A percentile compares a stretch with the other conserved stretches of the same genome.
phyloP scores from a whole-genome alignment of 345 rosid genomes.

The Hibiscus mutabilis region DNA sequence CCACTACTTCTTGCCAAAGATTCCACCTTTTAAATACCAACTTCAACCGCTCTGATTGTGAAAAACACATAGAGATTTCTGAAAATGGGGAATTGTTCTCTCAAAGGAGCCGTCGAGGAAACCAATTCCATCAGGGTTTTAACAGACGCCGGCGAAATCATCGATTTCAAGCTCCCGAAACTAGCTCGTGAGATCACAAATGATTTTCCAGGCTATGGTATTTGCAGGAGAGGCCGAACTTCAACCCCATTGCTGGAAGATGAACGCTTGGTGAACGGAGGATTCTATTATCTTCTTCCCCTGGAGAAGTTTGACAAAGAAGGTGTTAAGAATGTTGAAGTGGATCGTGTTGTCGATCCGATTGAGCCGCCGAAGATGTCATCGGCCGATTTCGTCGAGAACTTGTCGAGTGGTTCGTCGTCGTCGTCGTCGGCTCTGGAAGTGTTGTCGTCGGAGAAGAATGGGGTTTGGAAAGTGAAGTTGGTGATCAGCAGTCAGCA shows the following conservation, averaged over 20 bases:
- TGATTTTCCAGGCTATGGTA: constrained; percentile 32
- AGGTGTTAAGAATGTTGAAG: constrained; percentile 4
- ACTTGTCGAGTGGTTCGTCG: constrained; percentile 10
- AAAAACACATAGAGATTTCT: neutral
- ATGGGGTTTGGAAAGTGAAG: constrained; percentile 74
- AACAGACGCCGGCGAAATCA: constrained; percentile 27
- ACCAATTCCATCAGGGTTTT: constrained; percentile 23
- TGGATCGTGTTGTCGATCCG: neutral
- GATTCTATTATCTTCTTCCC: constrained; percentile 48
- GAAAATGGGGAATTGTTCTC: constrained; percentile 55
- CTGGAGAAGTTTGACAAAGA: constrained; percentile 15
- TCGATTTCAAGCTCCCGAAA: constrained; percentile 34
- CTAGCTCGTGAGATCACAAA: constrained; percentile 32
- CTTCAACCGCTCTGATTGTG: neutral
- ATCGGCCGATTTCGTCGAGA: constrained; percentile 16
- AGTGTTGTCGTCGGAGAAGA: constrained; percentile 43
- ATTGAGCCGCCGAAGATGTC: constrained; percentile 20
- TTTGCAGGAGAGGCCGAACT: constrained; percentile 26
- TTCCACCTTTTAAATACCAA: constrained; percentile 13
- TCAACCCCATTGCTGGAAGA: neutral
- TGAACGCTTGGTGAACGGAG: constrained; percentile 30
- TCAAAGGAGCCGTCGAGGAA: constrained; percentile 26
- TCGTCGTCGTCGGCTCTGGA: constrained; percentile 21
- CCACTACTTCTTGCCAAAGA: constrained; percentile 19
- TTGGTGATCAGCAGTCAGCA: constrained; percentile 49